Percentiles rank a stretch among this genome's conserved stretches.
Conservation (phyloP, 352 stramenopile genomes). For the Phytopythium delawarense region DNA sequence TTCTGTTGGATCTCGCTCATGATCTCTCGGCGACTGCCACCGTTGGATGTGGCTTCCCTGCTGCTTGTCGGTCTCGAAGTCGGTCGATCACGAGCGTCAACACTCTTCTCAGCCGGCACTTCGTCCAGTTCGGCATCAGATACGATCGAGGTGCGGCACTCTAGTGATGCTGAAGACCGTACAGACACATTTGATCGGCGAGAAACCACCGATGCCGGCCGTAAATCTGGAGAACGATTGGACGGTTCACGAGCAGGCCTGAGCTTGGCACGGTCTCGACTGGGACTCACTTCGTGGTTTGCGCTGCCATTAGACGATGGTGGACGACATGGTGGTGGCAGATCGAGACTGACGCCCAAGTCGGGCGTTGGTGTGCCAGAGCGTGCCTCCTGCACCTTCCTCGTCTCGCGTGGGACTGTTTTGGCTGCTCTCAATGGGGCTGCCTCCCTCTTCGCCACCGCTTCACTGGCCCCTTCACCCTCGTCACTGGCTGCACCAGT, state of each 20-base stretch:
- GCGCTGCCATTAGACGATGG: not conserved
- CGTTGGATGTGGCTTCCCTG: not conserved
- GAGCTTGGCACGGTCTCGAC: not conserved
- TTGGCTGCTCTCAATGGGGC: not conserved
- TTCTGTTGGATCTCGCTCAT: conserved; percentile 46
- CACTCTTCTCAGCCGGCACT: not conserved
- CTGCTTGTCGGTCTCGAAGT: not conserved
- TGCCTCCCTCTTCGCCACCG: not conserved
- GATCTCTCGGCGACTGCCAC: conserved; percentile 20
- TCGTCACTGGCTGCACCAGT: not conserved
- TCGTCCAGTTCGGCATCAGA: not conserved
- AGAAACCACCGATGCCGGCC: not conserved
- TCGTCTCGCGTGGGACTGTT: not conserved
- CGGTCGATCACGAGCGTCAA: not conserved
- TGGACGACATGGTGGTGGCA: not conserved
- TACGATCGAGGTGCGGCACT: too few species aligned
- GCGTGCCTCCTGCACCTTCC: not conserved
- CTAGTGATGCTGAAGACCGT: not conserved
- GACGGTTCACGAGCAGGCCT: not conserved
- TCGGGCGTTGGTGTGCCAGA: not conserved
- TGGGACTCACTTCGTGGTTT: not conserved
- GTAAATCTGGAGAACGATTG: not conserved
- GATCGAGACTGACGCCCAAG: not conserved
- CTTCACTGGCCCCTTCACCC: not conserved
- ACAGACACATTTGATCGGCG: not conserved